These are phyloP conservation scores for Fusarium pilosicola DNA, from an alignment of 2,329 filamentous ascomycete species.

Conservation along the genomic window DNA sequence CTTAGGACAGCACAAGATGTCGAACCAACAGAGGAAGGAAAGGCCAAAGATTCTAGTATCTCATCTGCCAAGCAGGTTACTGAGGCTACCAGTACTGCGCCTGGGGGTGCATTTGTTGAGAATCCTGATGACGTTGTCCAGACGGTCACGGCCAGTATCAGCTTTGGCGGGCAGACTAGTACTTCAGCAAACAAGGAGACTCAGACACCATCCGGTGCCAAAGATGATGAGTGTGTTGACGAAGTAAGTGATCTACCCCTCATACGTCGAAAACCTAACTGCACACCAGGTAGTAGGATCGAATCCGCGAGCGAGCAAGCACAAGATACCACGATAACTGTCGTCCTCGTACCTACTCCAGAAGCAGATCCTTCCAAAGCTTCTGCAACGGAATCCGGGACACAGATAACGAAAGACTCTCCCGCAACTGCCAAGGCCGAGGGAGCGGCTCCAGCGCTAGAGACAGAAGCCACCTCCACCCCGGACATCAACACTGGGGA, in stretches of 20 bases:
- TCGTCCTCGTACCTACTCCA: not conserved
- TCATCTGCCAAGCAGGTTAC: not conserved
- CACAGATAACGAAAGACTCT: not conserved
- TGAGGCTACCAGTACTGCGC: not conserved
- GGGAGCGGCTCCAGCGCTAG: not conserved
- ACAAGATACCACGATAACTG: not conserved
- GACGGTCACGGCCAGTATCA: not conserved
- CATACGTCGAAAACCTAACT: conserved; percentile 41
- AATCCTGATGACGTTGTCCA: not conserved
- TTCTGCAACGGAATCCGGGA: not conserved
- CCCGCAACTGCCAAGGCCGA: not conserved
- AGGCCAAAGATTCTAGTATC: not conserved
- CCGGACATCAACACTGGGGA: not conserved
- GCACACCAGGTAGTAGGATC: conserved; percentile 36
- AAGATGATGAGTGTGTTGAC: conserved; percentile 9
- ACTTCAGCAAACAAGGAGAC: not conserved
- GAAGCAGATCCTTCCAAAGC: not conserved
- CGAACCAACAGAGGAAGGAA: not conserved
- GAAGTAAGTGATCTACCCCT: conserved; percentile 41
- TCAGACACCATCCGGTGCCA: not conserved
- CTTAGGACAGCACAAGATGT: not conserved
- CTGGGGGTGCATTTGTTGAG: conserved; percentile 26
- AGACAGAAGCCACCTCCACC: conserved; percentile 1
- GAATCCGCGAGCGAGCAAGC: not conserved
- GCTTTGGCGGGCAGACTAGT: not conserved